These are phyloP conservation scores for Pelagomonas calceolata DNA, from an alignment of 108 stramenopile genomes.

Conservation along the genomic window DNA sequence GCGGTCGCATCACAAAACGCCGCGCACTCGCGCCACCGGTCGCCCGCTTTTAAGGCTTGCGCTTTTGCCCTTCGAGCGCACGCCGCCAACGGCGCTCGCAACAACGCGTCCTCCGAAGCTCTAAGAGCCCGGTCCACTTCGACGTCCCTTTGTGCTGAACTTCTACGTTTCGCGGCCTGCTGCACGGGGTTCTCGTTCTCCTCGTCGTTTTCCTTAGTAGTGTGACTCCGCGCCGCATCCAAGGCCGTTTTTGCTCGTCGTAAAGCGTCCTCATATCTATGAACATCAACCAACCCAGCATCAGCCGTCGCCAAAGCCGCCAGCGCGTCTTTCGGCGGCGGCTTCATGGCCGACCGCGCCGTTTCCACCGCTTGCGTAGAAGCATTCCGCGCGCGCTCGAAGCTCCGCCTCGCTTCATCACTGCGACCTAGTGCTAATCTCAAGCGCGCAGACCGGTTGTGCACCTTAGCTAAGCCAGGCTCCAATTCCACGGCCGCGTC, in stretches of 20 bases:
- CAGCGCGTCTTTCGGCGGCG: background rate
- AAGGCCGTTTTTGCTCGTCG: background rate
- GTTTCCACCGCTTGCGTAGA: background rate
- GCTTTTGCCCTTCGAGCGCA: background rate
- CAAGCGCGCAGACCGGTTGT: constrained; percentile 12
- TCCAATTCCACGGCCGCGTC: constrained; percentile 14
- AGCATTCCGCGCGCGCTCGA: background rate
- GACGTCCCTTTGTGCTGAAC: background rate
- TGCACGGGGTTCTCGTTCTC: background rate
- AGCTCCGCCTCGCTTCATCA: background rate
- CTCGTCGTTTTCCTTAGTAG: too few relatives aligned
- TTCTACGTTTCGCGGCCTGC: background rate
- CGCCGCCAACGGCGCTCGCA: background rate
- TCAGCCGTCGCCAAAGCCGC: background rate
- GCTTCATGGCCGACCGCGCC: too few relatives aligned
- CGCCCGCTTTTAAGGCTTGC: background rate
- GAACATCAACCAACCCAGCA: background rate
- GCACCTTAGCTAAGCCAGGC: constrained; percentile 14
- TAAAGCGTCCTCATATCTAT: background rate
- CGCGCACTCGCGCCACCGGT: background rate
- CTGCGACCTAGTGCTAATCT: background rate
- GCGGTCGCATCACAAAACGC: background rate
- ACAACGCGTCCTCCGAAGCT: background rate
- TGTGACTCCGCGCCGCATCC: too few relatives aligned
- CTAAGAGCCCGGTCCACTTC: background rate